Conservation (phyloP, 106 monocot genomes). For the Acanthochlamys bracteata region DNA sequence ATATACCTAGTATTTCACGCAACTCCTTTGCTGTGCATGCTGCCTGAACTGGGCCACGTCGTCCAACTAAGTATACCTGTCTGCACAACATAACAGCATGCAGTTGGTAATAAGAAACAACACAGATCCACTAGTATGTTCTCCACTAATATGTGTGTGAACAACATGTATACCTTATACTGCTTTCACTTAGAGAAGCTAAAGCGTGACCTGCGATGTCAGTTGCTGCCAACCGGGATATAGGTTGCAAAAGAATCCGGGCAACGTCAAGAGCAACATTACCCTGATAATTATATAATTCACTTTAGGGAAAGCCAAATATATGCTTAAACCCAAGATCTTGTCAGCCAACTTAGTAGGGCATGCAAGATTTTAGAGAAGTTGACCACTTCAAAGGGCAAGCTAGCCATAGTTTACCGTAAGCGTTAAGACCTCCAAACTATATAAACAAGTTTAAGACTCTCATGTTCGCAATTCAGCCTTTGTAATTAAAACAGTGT, state of each 20-base stretch:
- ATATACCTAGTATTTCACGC: constrained; percentile 85
- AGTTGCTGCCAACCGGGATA: constrained; percentile 58
- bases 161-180: constrained; percentile 53
- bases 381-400: too few species aligned
- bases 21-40: constrained; percentile 97
- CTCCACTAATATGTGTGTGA: background rate
- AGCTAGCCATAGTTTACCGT: too few species aligned
- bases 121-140: too few species aligned
- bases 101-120: background rate
- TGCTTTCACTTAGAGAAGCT: constrained; percentile 53
- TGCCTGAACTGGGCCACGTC: constrained; percentile 93
- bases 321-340: too few species aligned
- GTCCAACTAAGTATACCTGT: constrained; percentile 79
- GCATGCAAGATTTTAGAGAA: too few species aligned
- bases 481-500: too few species aligned
- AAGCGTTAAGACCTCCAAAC: too few species aligned
- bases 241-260: constrained; percentile 78
- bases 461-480: too few species aligned
- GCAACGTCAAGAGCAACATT: constrained; percentile 99
- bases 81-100: constrained; percentile 18
- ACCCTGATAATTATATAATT: constrained; percentile 33
- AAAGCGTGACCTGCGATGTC: constrained; percentile 87
- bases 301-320: too few species aligned
- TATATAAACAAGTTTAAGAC: too few species aligned
- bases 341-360: too few species aligned